A percentile compares a stretch with the other conserved stretches of the same genome.
Conservation (phyloP, 192 early-diverging fungal species). For the Backusella luteola region DNA sequence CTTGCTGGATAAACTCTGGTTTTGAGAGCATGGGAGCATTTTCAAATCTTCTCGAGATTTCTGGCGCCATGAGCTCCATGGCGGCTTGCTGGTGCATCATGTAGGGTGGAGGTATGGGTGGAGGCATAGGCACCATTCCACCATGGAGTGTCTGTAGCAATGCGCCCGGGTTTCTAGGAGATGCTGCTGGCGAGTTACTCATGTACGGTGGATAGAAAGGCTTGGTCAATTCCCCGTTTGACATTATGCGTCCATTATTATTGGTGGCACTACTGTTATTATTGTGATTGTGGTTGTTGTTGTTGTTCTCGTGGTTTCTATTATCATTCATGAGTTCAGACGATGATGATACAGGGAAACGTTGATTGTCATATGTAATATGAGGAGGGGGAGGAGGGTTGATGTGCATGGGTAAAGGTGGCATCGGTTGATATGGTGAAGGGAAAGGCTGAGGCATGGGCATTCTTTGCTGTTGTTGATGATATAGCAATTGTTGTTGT, state of each 20-base stretch:
- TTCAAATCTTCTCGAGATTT: conserved; percentile 13
- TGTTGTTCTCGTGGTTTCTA: neutral
- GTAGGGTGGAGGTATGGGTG: neutral
- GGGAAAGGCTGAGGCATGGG: neutral
- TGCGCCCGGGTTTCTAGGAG: conserved; percentile 17
- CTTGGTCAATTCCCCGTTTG: conserved; percentile 10
- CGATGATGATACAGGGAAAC: neutral
- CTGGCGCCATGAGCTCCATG: conserved; percentile 11
- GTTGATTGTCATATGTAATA: neutral
- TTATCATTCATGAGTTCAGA: neutral
- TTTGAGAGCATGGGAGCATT: conserved; percentile 36
- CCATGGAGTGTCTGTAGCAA: conserved; percentile 23
- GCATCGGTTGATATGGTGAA: neutral
- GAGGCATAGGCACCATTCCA: neutral
- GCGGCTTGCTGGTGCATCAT: conserved; percentile 10
- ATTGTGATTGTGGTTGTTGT: neutral
- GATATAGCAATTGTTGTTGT: conserved; percentile 4
- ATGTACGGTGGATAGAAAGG: conserved; percentile 15
- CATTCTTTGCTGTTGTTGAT: neutral
- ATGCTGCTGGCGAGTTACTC: conserved; percentile 9
- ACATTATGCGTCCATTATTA: neutral
- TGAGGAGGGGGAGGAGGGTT: neutral
- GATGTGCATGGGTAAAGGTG: neutral
- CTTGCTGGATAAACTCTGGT: conserved; percentile 49
- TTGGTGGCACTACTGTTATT: neutral